phyloP scores from a whole-genome alignment of 768 basidiomycete genomes.

The Rhizopogon rudus region DNA sequence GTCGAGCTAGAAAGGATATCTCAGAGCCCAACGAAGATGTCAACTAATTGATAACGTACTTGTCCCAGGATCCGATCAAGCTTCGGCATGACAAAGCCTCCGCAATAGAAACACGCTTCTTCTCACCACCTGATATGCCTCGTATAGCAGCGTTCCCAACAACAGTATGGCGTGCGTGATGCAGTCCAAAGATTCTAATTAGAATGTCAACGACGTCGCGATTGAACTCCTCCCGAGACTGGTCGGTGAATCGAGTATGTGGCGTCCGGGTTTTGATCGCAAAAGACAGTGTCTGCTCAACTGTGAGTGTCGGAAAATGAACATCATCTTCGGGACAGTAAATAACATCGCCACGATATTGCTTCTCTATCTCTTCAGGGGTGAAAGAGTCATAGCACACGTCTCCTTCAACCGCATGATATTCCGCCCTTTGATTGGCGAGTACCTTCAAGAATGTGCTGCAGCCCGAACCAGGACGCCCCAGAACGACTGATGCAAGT shows the following conservation, averaged over 20 bases:
- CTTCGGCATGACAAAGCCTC: constrained; percentile 45
- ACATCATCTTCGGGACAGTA: constrained; percentile 85
- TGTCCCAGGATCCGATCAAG: not conserved
- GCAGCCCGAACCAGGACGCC: constrained; percentile 83
- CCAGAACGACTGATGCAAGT: constrained; percentile 61
- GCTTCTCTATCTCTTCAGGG: constrained; percentile 54
- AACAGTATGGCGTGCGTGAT: constrained; percentile 64
- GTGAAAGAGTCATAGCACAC: constrained; percentile 75
- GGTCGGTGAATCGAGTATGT: not conserved
- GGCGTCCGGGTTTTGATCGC: constrained; percentile 43
- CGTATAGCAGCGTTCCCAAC: constrained; percentile 79
- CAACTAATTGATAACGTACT: constrained; percentile 5
- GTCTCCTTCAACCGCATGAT: constrained; percentile 60
- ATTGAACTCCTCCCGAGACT: not conserved
- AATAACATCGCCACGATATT: constrained; percentile 74
- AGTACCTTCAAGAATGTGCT: constrained; percentile 79
- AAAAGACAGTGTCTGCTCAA: constrained; percentile 69
- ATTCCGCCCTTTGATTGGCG: constrained; percentile 70
- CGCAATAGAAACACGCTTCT: constrained; percentile 77
- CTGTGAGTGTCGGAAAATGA: constrained; percentile 81
- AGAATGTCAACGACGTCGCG: constrained; percentile 36
- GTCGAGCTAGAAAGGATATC: constrained; percentile 46
- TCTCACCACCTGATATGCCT: constrained; percentile 73
- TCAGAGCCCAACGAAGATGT: not conserved
- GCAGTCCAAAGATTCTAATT: constrained; percentile 70